These are phyloP conservation scores for Bathelium albidoporum DNA, from an alignment of 495 filamentous ascomycete species.

Conservation along the genomic window DNA sequence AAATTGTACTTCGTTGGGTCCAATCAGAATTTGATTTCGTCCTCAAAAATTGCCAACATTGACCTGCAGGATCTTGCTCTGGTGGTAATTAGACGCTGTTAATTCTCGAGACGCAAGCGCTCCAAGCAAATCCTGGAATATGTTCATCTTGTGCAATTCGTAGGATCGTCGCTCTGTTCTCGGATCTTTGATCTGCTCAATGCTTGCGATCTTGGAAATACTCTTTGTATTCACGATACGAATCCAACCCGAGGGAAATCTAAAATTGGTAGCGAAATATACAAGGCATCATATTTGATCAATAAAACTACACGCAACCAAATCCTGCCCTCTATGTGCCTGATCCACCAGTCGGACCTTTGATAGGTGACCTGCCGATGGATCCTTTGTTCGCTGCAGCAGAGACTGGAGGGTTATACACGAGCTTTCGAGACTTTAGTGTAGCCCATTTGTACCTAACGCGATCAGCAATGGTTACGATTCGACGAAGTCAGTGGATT, in stretches of 20 bases:
- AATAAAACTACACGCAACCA: not conserved
- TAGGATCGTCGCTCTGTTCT: too few relatives aligned
- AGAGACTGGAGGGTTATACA: conserved; percentile 64
- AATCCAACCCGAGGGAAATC: not conserved
- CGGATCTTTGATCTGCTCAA: too few relatives aligned
- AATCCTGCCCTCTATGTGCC: not conserved
- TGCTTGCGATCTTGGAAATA: not conserved
- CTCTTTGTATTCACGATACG: not conserved
- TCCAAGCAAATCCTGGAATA: too few relatives aligned
- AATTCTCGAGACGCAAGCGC: too few relatives aligned
- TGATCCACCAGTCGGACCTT: not conserved
- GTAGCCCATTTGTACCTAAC: conserved; percentile 86
- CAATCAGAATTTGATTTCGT: too few relatives aligned
- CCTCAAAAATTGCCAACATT: too few relatives aligned
- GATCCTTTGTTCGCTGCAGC: conserved; percentile 26
- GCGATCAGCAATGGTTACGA: not conserved
- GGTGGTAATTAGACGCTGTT: too few relatives aligned
- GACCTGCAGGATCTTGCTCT: too few relatives aligned
- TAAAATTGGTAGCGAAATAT: not conserved
- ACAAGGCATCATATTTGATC: not conserved
- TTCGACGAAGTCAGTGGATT: not conserved
- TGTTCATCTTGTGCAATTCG: too few relatives aligned
- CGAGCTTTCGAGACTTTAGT: conserved; percentile 88
- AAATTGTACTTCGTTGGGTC: too few relatives aligned
- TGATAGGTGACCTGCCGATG: conserved; percentile 3